These are phyloP conservation scores for Wickerhamiella shivajii DNA, from an alignment of 805 yeast genomes.

Conservation along the genomic window DNA sequence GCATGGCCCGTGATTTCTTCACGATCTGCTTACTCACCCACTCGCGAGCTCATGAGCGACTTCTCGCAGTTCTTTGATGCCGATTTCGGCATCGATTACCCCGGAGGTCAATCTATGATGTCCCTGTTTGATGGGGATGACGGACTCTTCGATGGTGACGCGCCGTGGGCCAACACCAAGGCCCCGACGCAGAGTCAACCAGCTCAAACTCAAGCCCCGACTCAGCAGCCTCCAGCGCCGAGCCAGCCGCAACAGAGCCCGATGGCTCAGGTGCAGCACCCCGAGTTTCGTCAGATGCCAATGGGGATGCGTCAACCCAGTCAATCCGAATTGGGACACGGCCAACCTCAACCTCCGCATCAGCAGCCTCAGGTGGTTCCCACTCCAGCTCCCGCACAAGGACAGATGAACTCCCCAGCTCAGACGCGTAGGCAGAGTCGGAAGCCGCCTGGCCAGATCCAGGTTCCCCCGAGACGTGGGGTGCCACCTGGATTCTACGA, in stretches of 20 bases:
- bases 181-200: constrained; percentile 2
- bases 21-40: too few relatives aligned
- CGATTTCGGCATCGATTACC: constrained; percentile 8
- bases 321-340: background rate
- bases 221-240: too few relatives aligned
- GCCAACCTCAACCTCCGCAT: background rate
- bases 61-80: constrained; percentile 10
- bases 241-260: too few relatives aligned
- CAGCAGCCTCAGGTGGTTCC: constrained; percentile 1
- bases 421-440: constrained; percentile 1
- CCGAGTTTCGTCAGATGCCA: background rate
- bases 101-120: constrained; percentile 4
- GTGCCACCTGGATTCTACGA: too few relatives aligned
- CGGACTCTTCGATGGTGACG: constrained; percentile 5
- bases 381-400: too few relatives aligned
- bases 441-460: constrained; percentile 9
- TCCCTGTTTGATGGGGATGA: constrained; percentile 9
- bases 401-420: too few relatives aligned
- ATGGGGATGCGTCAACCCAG: background rate
- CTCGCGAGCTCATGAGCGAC: constrained; percentile 8
- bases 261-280: too few relatives aligned
- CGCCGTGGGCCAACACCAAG: constrained; percentile 2
- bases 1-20: too few relatives aligned
- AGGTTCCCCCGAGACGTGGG: constrained; percentile 5
- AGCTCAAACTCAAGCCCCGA: background rate